A percentile compares a stretch with the other conserved stretches of the same genome.
Evolutionary conservation across 164 flowering plant species (phyloP).

Genomic region (Cinnamomum chago): DNA sequence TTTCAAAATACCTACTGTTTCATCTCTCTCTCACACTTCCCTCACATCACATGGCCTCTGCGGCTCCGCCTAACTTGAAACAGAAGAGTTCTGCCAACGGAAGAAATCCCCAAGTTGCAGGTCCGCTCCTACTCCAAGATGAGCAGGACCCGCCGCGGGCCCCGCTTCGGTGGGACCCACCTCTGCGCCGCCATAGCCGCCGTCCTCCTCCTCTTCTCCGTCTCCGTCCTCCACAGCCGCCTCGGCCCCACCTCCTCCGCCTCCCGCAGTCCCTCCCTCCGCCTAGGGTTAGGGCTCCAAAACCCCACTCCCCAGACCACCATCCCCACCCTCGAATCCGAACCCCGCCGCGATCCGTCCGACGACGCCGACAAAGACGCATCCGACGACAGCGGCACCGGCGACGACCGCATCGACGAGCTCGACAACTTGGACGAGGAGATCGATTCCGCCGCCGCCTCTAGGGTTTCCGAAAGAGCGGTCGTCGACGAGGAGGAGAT

Average conservation of each 20-base stretch:
- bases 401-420: conserved; percentile 57
- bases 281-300: conserved; percentile 7
- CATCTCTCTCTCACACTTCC: no score
- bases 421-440: conserved; percentile 52
- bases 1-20: no score
- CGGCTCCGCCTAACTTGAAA: no score
- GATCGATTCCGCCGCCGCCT: conserved; percentile 2
- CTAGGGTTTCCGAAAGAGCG: background rate
- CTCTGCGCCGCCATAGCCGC: conserved; percentile 73
- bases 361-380: conserved; percentile 30
- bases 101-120: no score
- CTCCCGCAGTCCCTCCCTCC: background rate
- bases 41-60: no score
- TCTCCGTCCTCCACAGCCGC: conserved; percentile 72
- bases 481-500: conserved; percentile 29
- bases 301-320: background rate
- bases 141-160: conserved; percentile 20
- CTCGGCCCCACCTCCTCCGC: conserved; percentile 28
- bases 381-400: conserved; percentile 5
- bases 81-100: no score
- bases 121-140: background rate
- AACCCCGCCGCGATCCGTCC: conserved; percentile 13
- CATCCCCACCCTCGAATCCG: background rate
- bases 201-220: conserved; percentile 81
- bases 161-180: conserved; percentile 53